Conservation (phyloP, 2,329 filamentous ascomycete species). For the Botryosphaeria dothidea region DNA sequence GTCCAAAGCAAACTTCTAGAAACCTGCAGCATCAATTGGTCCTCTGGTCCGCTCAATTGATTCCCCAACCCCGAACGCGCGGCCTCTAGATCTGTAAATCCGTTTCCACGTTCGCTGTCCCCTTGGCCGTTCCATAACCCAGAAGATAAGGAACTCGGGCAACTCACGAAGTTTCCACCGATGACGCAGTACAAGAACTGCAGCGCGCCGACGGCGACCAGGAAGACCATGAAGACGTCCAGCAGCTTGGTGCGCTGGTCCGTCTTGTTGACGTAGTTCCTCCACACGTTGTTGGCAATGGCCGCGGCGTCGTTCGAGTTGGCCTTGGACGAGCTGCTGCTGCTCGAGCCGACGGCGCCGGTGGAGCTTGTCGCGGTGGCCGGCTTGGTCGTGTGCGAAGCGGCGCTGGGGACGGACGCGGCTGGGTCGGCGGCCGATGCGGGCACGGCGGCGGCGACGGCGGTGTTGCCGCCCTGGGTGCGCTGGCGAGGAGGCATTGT, state of each 20-base stretch:
- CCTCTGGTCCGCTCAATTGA: background rate
- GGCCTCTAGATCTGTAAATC: background rate
- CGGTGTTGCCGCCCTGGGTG: background rate
- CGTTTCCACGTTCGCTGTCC: background rate
- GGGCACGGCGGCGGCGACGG: slow-evolving; percentile 20
- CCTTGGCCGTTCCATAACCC: background rate
- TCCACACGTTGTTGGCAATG: slow-evolving; percentile 70
- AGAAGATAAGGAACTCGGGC: background rate
- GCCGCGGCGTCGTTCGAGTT: slow-evolving; percentile 48
- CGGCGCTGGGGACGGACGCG: slow-evolving; percentile 24
- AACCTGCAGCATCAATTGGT: background rate
- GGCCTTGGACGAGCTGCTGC: slow-evolving; percentile 23
- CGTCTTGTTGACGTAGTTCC: slow-evolving; percentile 77
- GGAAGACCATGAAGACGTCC: slow-evolving; percentile 86
- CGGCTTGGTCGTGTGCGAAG: slow-evolving; percentile 15
- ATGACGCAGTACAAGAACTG: slow-evolving; percentile 94
- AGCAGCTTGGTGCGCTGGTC: slow-evolving; percentile 90
- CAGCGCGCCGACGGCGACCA: slow-evolving; percentile 80
- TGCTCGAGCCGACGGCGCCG: slow-evolving; percentile 15
- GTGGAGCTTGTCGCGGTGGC: slow-evolving; percentile 21
- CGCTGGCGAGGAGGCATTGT: slow-evolving; percentile 21
- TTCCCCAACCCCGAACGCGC: background rate
- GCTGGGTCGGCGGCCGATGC: slow-evolving; percentile 23
- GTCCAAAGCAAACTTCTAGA: background rate
- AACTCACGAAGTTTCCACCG: slow-evolving; percentile 88